Evolutionary conservation across 306 rosid genomes (phyloP), one percentile per base, ranked within the genome.

Genomic region (Gastrolobium bilobum): DNA sequence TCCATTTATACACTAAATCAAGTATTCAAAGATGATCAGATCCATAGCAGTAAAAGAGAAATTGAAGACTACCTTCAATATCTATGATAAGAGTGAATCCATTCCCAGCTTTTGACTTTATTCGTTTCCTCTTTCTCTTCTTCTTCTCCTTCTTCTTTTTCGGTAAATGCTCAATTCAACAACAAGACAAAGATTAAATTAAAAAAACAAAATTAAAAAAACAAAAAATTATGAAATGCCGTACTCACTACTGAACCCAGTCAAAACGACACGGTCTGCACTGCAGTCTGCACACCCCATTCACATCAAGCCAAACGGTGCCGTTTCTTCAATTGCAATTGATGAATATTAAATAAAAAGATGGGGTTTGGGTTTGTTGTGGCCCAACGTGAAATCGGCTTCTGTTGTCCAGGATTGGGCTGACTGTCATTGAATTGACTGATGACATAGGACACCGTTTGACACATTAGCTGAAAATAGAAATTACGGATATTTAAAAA

Each of bases 111-210:
- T 56, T 78, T 78, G 82, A 78, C 82, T 78, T 68, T 52, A 42
- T 4, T 78, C 47, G 14, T n/a, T 61, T 35, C 13, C 58, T 31
- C 33, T 33, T 64, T 5, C 43, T 43, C 10, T 29, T 47, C 42
- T 39, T 13, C 40, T 31, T 30, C 34, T 30, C 14, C 38, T 47
- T 14, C 58, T 59, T 26, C 71, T 73, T 10, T 52, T 66, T 81
- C 69, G 83, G 84, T 81, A 75, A 71, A 29, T 67, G 79, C 81
- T 77, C 57, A 81, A 79, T 86, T 68, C 38, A 69, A 62, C 67
- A 48, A 37, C 51, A 56, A 68, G 37, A 20, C 50, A 50, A 82
- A 40, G 13, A 53, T n/a, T 53, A 76, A 71, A 67, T 29, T 4
- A 39, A 6, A n/a, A n/a, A n/a, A n/a, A n/a, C n/a, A n/a, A n/a